These are phyloP conservation scores for Pholiota conissans DNA, from an alignment of 768 basidiomycete genomes.

Conservation along the genomic window DNA sequence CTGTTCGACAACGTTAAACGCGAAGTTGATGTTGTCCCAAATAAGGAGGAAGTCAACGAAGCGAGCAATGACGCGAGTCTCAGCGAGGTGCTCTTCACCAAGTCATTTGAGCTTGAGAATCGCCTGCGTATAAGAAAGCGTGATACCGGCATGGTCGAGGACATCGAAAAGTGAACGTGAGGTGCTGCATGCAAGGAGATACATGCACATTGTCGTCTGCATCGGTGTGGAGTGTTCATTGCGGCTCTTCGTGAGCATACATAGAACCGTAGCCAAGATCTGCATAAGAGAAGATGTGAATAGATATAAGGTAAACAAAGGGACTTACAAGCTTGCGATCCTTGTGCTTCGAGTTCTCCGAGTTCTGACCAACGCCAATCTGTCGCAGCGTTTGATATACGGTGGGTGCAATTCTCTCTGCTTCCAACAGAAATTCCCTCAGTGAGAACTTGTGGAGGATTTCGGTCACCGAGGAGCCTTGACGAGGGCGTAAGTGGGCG, in stretches of 20 bases:
- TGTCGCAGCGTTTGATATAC: too few relatives aligned
- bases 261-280: constrained; percentile 11
- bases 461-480: too few relatives aligned
- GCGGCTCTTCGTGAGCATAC: constrained; percentile 19
- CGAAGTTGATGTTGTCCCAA: constrained; percentile 30
- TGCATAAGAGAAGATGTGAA: too few relatives aligned
- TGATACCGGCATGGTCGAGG: constrained; percentile 27
- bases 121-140: constrained; percentile 21
- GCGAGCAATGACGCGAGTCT: constrained; percentile 7
- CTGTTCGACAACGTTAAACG: constrained; percentile 23
- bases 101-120: constrained; percentile 21
- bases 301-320: too few relatives aligned
- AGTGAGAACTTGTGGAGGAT: too few relatives aligned
- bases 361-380: too few relatives aligned
- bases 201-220: constrained; percentile 21
- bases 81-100: constrained; percentile 11
- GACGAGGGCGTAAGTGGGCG: too few relatives aligned
- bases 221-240: constrained; percentile 22
- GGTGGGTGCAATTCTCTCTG: too few relatives aligned
- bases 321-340: too few relatives aligned
- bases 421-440: too few relatives aligned
- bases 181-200: constrained; percentile 23
- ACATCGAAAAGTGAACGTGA: too few relatives aligned
- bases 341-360: too few relatives aligned
- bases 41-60: constrained; percentile 17